Percentiles rank a stretch among this genome's conserved stretches.
These are phyloP conservation scores for Xylariaceae sp. DNA, from an alignment of 2,329 filamentous ascomycete genomes.

Conservation along the genomic window DNA sequence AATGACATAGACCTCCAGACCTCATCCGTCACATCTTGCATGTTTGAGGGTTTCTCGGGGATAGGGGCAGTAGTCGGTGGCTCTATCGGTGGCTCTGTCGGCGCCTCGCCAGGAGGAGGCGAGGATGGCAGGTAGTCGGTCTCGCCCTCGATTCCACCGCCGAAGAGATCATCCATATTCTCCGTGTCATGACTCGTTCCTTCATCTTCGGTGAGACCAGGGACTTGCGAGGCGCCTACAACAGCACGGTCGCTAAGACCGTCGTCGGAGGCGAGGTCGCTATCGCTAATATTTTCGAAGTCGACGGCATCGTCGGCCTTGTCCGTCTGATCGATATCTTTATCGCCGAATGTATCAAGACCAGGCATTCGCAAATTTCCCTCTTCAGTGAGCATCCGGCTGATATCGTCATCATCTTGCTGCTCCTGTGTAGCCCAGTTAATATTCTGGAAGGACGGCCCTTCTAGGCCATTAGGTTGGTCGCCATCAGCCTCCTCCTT, in stretches of 20 bases:
- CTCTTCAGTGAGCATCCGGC: conserved; percentile 53
- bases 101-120: conserved; percentile 43
- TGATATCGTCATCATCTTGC: conserved; percentile 41
- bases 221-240: conserved; percentile 48
- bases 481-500: conserved; percentile 33
- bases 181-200: conserved; percentile 61
- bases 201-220: conserved; percentile 61
- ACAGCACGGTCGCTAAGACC: conserved; percentile 34
- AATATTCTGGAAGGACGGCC: conserved; percentile 26
- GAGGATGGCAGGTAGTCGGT: conserved; percentile 47
- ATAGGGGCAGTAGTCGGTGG: background rate
- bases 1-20: conserved; percentile 41
- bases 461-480: conserved; percentile 17
- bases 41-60: conserved; percentile 6
- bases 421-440: conserved; percentile 36
- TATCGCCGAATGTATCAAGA: conserved; percentile 44
- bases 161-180: conserved; percentile 66
- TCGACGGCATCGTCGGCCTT: conserved; percentile 94
- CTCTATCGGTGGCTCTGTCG: conserved; percentile 9
- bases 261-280: conserved; percentile 80
- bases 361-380: conserved; percentile 50
- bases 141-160: conserved; percentile 55
- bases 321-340: conserved; percentile 64
- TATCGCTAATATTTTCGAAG: conserved; percentile 88
- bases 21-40: conserved; percentile 37